Percentiles rank a stretch among this genome's conserved stretches.
Evolutionary conservation across 352 stramenopile genomes (phyloP).

Genomic region (Saprolegnia diclina): DNA sequence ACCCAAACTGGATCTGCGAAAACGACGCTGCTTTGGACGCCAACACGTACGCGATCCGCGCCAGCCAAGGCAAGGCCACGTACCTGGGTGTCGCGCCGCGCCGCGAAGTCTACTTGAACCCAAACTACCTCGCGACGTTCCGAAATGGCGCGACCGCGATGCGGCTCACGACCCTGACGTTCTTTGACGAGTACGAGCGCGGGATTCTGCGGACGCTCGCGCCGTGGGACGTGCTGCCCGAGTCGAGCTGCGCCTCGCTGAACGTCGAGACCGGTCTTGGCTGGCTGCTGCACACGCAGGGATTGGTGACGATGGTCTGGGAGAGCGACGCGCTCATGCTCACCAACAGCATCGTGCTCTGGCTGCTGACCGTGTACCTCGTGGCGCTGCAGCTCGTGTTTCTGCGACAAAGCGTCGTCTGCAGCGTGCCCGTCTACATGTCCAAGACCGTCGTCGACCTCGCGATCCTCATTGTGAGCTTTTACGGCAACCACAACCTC

Average conservation of each 20-base stretch:
- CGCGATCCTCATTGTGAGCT: conserved; percentile 15
- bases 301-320: conserved; percentile 29
- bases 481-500: conserved; percentile 28
- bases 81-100: conserved; percentile 24
- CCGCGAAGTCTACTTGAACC: conserved; percentile 28
- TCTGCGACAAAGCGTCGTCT: conserved; percentile 24
- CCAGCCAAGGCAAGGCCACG: conserved; percentile 22
- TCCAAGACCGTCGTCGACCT: conserved; percentile 28
- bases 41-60: conserved; percentile 24
- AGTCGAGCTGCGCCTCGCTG: conserved; percentile 25
- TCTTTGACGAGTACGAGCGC: conserved; percentile 30
- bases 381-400: conserved; percentile 26
- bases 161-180: conserved; percentile 19
- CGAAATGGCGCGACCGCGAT: not conserved
- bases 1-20: conserved; percentile 29
- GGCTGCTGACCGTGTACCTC: conserved; percentile 26
- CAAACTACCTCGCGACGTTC: conserved; percentile 24
- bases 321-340: conserved; percentile 19
- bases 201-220: conserved; percentile 27
- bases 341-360: conserved; percentile 30
- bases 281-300: conserved; percentile 29
- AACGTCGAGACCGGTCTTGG: conserved; percentile 20
- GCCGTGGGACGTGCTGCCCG: conserved; percentile 28
- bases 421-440: conserved; percentile 28
- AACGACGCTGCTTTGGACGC: conserved; percentile 28